Percentiles rank a stretch among this genome's conserved stretches.
phyloP scores from a whole-genome alignment of 108 stramenopile species.

The Skeletonema tropicum region DNA sequence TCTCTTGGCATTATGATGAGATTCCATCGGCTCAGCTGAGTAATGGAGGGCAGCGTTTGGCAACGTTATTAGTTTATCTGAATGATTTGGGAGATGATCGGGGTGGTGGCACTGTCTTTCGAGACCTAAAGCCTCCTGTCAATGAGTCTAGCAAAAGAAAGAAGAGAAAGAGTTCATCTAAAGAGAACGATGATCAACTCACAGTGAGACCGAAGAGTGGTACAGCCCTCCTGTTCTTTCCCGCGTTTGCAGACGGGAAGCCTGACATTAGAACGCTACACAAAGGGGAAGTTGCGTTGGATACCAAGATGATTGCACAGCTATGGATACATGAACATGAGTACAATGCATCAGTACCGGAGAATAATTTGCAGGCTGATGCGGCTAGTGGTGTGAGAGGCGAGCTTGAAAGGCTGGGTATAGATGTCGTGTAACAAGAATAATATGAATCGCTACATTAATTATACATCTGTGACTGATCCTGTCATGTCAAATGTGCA shows the following conservation, averaged over 20 bases:
- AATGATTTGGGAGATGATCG: conserved; percentile 58
- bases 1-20: conserved; percentile 85
- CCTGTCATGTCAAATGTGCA: conserved; percentile 16
- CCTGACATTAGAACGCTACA: conserved; percentile 71
- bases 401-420: conserved; percentile 24
- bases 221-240: conserved; percentile 75
- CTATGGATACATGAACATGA: conserved; percentile 73
- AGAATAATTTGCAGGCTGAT: conserved; percentile 61
- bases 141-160: neutral
- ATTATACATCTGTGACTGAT: neutral
- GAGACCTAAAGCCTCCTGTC: conserved; percentile 50
- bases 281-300: conserved; percentile 66
- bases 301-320: conserved; percentile 77
- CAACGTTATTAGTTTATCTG: conserved; percentile 86
- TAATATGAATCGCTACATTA: neutral
- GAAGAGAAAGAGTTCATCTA: neutral
- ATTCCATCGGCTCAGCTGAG: conserved; percentile 51
- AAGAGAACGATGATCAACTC: conserved; percentile 26
- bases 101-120: conserved; percentile 78
- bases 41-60: conserved; percentile 82
- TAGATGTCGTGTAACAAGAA: neutral
- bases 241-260: conserved; percentile 61
- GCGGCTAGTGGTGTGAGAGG: conserved; percentile 46
- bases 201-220: conserved; percentile 63
- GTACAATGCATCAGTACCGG: conserved; percentile 62